Conservation (phyloP, 768 basidiomycete species). For the Erythrobasidium yunnanense region DNA sequence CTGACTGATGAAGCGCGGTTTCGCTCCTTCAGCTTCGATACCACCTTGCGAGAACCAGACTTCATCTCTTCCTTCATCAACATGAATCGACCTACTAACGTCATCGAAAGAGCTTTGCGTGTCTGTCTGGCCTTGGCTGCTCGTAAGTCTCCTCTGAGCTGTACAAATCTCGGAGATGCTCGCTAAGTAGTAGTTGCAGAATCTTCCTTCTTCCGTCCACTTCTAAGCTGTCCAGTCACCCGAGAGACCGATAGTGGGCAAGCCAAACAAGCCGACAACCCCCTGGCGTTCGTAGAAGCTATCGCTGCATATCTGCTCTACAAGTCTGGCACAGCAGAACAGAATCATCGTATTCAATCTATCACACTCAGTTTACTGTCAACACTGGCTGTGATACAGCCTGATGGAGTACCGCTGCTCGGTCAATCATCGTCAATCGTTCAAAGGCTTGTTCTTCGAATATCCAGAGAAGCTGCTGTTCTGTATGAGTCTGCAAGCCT, state of each 20-base stretch:
- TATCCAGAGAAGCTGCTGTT: background rate
- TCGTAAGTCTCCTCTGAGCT: background rate
- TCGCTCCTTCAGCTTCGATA: background rate
- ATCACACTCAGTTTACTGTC: background rate
- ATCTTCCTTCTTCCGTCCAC: background rate
- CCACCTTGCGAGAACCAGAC: background rate
- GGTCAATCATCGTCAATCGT: background rate
- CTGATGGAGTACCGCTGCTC: conserved; percentile 2
- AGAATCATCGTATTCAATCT: background rate
- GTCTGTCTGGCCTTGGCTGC: background rate
- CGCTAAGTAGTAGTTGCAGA: background rate
- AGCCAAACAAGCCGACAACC: background rate
- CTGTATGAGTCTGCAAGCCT: background rate
- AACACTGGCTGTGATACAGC: background rate
- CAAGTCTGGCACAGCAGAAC: background rate
- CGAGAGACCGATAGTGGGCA: background rate
- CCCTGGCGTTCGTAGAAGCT: background rate
- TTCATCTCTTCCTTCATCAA: background rate
- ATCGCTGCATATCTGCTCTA: conserved; percentile 2
- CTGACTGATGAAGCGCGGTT: background rate
- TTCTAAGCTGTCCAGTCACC: background rate
- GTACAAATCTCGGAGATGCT: background rate
- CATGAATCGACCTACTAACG: background rate
- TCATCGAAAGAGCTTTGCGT: background rate
- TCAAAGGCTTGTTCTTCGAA: background rate